Evolutionary conservation across 495 filamentous ascomycete genomes (phyloP).

Genomic region (Bathelium albidoporum): DNA sequence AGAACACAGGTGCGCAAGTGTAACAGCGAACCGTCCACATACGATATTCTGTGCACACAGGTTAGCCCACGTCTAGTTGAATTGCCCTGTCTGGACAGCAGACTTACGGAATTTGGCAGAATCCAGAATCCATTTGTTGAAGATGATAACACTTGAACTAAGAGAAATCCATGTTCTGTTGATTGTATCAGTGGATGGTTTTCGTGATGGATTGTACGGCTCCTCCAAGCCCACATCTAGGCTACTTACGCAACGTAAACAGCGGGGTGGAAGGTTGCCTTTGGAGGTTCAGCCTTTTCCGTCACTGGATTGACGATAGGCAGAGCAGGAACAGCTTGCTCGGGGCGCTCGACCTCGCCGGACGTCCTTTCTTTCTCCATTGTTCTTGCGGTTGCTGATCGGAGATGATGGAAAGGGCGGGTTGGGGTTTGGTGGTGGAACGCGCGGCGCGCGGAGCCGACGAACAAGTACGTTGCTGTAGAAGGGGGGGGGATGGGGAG

Average conservation of each 20-base stretch:
- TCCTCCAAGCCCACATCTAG: neutral
- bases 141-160: constrained; percentile 88
- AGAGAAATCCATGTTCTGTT: constrained; percentile 78
- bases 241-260: constrained; percentile 76
- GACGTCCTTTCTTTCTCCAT: constrained; percentile 68
- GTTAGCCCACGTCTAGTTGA: constrained; percentile 10
- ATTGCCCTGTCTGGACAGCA: neutral
- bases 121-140: constrained; percentile 97
- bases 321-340: constrained; percentile 50
- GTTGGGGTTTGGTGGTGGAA: constrained; percentile 3
- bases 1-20: constrained; percentile 7
- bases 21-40: constrained; percentile 10
- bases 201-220: neutral
- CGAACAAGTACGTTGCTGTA: constrained; percentile 1
- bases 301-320: constrained; percentile 67
- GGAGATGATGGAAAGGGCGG: constrained; percentile 7
- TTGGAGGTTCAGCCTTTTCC: constrained; percentile 56
- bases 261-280: constrained; percentile 63
- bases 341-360: constrained; percentile 50
- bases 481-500: neutral
- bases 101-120: constrained; percentile 74
- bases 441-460: constrained; percentile 1
- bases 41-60: constrained; percentile 28
- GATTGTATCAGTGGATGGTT: neutral
- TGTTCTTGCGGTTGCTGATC: constrained; percentile 36